Conservation (phyloP, 1,284 basidiomycete genomes). For the Irpex sp. region DNA sequence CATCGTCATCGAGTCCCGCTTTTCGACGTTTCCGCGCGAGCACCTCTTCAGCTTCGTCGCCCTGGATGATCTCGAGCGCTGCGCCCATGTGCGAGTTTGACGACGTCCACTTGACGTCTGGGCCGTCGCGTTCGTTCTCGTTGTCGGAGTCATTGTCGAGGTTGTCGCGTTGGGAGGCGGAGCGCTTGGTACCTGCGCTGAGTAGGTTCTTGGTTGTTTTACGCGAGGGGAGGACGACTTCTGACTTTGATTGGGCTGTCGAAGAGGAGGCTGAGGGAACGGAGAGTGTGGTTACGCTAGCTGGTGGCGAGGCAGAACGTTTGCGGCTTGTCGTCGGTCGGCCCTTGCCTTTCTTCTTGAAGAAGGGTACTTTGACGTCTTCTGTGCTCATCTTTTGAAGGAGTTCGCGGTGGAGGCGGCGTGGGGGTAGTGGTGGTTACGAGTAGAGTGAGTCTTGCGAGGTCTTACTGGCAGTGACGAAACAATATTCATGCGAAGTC, state of each 20-base stretch:
- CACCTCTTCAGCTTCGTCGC: slow-evolving; percentile 77
- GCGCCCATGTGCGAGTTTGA: slow-evolving; percentile 65
- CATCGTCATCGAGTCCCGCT: slow-evolving; percentile 38
- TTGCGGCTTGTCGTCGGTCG: slow-evolving; percentile 71
- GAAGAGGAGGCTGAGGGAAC: slow-evolving; percentile 48
- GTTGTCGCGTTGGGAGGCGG: slow-evolving; percentile 51
- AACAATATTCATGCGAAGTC: no score
- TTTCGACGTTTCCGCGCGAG: slow-evolving; percentile 57
- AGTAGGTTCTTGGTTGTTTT: slow-evolving; percentile 68
- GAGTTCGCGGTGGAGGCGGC: background rate
- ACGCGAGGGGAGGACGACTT: slow-evolving; percentile 74
- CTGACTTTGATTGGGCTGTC: slow-evolving; percentile 2
- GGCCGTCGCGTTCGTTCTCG: slow-evolving; percentile 54
- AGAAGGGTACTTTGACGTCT: slow-evolving; percentile 67
- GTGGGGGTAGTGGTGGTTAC: background rate
- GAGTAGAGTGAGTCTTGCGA: background rate
- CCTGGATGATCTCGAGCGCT: slow-evolving; percentile 70
- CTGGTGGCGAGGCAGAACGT: slow-evolving; percentile 60
- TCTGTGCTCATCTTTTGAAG: slow-evolving; percentile 33
- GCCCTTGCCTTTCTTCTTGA: slow-evolving; percentile 84
- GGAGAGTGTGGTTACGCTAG: slow-evolving; percentile 25
- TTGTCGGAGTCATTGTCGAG: slow-evolving; percentile 35
- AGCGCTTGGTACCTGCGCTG: slow-evolving; percentile 83
- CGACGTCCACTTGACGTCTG: slow-evolving; percentile 77
- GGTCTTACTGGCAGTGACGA: background rate